Base-by-base conservation (phyloP, 225 moss, liverwort and hornwort genomes). In the Thuidium tamariscinum region DNA sequence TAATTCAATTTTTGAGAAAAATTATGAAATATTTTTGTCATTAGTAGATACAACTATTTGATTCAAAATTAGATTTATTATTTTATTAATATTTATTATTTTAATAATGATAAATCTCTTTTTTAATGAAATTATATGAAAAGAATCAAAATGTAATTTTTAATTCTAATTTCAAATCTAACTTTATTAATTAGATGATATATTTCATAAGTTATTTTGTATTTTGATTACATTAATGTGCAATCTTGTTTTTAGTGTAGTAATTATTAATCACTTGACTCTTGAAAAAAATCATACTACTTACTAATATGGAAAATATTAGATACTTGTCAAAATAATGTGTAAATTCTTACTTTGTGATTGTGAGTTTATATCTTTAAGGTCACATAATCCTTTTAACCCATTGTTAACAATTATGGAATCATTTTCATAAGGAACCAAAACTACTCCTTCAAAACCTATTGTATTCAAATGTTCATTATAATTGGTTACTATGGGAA, bases 61-160 rank as follows among this genome's bases (percentile, higher is more conserved):
- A 19, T 57, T 77, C 7, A 7, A 77, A 77, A 39, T 2, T 7
- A 39, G 6, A 0, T 27, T 29, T 3, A 11, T 1, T 2, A 11
- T 37, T 26, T 25, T 4, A 25, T 37, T 25, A 8, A 8, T 22
- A 25, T 22, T 36, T 55, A 52, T n/a, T 36, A 52, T 54, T 54
- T 5, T 0, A 15, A n/a, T 54, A 0, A 6, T 1, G 1, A 16
- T 15, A 0, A 16, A 9, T 54, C 1, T 52, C 9, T 36, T 54
- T 54, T 21, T 9, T 3, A 20, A 22, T 34, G 3, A 14, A 1
- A 9, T 5, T n/a, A 36, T 6, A 52, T 21, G 1, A 34, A 75
- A 23, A 22, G 0, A n/a, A 75, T 23, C 1, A 54, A 0, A 14
- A 22, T 36, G 2, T 36, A 25, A 16, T 22, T 21, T 14, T 52